Base-by-base conservation (phyloP, 805 yeast genomes). In the Candida ovalis region DNA sequence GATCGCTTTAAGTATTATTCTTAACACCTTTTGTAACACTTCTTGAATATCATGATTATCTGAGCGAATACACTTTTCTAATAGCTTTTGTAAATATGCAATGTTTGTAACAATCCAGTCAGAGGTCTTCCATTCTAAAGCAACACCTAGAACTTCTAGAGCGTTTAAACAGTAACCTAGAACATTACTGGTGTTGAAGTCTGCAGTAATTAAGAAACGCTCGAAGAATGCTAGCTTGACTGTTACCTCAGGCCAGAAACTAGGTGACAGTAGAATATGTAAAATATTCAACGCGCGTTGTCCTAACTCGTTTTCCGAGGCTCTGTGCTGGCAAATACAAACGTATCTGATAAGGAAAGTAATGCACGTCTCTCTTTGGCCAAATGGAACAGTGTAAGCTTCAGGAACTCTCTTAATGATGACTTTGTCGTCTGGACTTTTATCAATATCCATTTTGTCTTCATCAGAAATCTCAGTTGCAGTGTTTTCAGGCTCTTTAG, bases 11-110 rank as follows among this genome's bases (percentile, higher is more conserved):
- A 91, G 68, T 25, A 91, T 80, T 6, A 82, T 72, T n/a, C 80
- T 68, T 51, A 92, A 67, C 0, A 89, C 91, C 45, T 88, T 76
- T 60, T 86, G 94, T 23, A 89, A 69, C 0, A 84, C 88, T 57
- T 86, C 92, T 63, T 91, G 97, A 13, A 90, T 81, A 63, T 88
- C 96, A 54, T 84, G 90, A 54, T 88, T 86, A 56, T 86, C 90
- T 0, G 94, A 84, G 42, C 83, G 81, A 53, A 94, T 73, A 57
- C 96, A 84, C 56, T 88, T 88, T 50, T 87, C 96, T 15, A 94
- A 70, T 15, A 94, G 69, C 47, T 77, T 78, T 54, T 86, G 91
- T 28, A 95, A 75, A 30, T 84, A 80, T 1, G 75, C 71, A 35
- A 90, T 66, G 53, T 90, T 86, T 2, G 80, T 77, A 38, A 86